These are phyloP conservation scores for Trichoderma koningiopsis DNA, from an alignment of 2,329 filamentous ascomycete species.

Conservation along the genomic window DNA sequence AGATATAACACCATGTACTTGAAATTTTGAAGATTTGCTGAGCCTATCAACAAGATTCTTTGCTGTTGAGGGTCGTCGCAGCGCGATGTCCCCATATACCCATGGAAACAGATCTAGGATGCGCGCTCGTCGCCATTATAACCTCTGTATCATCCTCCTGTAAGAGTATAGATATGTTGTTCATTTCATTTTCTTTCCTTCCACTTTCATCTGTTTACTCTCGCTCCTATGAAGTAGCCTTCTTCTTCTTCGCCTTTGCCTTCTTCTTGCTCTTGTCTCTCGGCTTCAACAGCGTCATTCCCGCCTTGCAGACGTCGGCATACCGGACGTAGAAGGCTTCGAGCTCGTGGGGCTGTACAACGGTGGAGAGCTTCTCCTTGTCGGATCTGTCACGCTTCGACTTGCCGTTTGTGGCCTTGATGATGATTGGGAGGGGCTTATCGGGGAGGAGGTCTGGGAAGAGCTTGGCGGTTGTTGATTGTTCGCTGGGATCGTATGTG, in stretches of 20 bases:
- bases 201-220: neutral
- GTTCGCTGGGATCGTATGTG: slow-evolving; percentile 47
- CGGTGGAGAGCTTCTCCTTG: slow-evolving; percentile 77
- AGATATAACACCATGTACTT: neutral
- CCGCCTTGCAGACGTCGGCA: slow-evolving; percentile 85
- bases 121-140: neutral
- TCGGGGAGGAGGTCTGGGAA: slow-evolving; percentile 63
- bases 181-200: neutral
- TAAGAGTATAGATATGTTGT: neutral
- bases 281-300: slow-evolving; percentile 90
- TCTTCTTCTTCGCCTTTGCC: slow-evolving; percentile 75
- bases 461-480: slow-evolving; percentile 49
- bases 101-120: neutral
- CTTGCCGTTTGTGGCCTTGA: slow-evolving; percentile 84
- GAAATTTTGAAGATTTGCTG: neutral
- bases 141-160: neutral
- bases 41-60: neutral
- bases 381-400: slow-evolving; percentile 56
- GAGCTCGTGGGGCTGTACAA: slow-evolving; percentile 74
- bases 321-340: slow-evolving; percentile 83
- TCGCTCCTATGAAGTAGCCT: slow-evolving; percentile 39
- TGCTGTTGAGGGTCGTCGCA: neutral
- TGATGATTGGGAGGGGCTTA: slow-evolving; percentile 69
- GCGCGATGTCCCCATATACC: neutral
- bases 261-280: slow-evolving; percentile 87